Percentiles rank a stretch among this genome's conserved stretches.
Conservation (phyloP, 495 filamentous ascomycete species). For the Cudoniella acicularis region DNA sequence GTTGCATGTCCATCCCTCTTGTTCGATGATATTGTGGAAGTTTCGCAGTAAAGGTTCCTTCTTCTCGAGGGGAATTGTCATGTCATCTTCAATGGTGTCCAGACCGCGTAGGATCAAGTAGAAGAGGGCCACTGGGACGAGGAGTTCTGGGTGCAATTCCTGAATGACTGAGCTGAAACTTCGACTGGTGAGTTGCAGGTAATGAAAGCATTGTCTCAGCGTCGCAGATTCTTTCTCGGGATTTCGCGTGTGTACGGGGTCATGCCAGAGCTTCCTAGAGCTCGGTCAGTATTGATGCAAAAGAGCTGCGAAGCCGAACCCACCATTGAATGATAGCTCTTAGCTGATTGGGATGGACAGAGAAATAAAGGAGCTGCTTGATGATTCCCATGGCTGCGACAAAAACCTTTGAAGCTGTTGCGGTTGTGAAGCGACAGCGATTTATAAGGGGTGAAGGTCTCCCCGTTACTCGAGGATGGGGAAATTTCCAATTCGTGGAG, state of each 20-base stretch:
- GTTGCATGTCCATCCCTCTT: constrained; percentile 86
- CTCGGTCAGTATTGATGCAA: too few relatives aligned
- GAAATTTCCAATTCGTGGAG: too few relatives aligned
- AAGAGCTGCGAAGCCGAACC: constrained; percentile 6
- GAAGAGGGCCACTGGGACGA: constrained; percentile 88
- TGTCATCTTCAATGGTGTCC: constrained; percentile 98
- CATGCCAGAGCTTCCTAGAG: constrained; percentile 91
- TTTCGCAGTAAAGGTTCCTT: constrained; percentile 86
- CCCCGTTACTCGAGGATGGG: too few relatives aligned
- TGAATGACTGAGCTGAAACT: constrained; percentile 93
- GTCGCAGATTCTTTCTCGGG: constrained; percentile 67
- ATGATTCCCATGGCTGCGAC: constrained; percentile 38
- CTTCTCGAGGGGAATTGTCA: constrained; percentile 73
- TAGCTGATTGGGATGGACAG: constrained; percentile 73
- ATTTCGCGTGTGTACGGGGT: constrained; percentile 82
- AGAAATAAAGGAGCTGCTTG: constrained; percentile 65
- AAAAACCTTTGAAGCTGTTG: constrained; percentile 1
- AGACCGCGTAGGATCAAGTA: constrained; percentile 87
- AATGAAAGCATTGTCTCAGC: constrained; percentile 76
- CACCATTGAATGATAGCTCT: constrained; percentile 93
- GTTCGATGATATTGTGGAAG: constrained; percentile 72
- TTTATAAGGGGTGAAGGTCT: too few relatives aligned
- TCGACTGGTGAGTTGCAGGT: constrained; percentile 83
- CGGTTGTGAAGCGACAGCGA: too few relatives aligned
- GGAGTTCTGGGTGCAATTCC: constrained; percentile 89